Conservation (phyloP, 2,329 filamentous ascomycete species). For the Pyricularia sp. region DNA sequence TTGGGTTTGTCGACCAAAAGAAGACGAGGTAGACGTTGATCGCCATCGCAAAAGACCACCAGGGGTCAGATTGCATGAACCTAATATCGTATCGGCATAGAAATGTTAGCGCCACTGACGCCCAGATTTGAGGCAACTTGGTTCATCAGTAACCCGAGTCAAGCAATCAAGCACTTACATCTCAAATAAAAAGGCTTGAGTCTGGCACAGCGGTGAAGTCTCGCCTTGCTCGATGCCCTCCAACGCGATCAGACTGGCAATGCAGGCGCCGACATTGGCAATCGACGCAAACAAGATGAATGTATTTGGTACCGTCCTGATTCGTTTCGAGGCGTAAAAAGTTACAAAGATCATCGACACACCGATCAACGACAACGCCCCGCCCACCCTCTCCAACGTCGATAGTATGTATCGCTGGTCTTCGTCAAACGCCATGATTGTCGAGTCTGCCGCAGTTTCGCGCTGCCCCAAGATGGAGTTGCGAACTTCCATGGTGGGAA, state of each 20-base stretch:
- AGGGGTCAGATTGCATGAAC: constrained; percentile 69
- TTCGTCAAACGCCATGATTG: constrained; percentile 15
- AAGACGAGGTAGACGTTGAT: constrained; percentile 69
- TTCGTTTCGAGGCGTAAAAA: constrained; percentile 38
- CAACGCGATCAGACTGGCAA: constrained; percentile 62
- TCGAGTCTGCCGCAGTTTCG: neutral
- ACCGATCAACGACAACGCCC: constrained; percentile 40
- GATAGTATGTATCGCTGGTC: constrained; percentile 32
- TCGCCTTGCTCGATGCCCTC: constrained; percentile 49
- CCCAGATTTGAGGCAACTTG: neutral
- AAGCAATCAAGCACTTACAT: constrained; percentile 41
- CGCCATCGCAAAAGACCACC: constrained; percentile 77
- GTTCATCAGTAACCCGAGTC: too few species aligned
- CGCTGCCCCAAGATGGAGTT: neutral
- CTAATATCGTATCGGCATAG: constrained; percentile 26
- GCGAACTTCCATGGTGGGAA: neutral
- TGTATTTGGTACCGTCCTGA: constrained; percentile 50
- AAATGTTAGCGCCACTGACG: neutral
- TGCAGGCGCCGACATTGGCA: constrained; percentile 48
- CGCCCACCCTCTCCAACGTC: constrained; percentile 42
- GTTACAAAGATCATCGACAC: constrained; percentile 43
- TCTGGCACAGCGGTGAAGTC: constrained; percentile 48
- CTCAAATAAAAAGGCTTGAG: constrained; percentile 53
- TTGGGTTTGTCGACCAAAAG: constrained; percentile 49
- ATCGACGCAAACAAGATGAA: constrained; percentile 54